phyloP scores from a whole-genome alignment of 805 yeast species.

The Starmerella kuoi region DNA sequence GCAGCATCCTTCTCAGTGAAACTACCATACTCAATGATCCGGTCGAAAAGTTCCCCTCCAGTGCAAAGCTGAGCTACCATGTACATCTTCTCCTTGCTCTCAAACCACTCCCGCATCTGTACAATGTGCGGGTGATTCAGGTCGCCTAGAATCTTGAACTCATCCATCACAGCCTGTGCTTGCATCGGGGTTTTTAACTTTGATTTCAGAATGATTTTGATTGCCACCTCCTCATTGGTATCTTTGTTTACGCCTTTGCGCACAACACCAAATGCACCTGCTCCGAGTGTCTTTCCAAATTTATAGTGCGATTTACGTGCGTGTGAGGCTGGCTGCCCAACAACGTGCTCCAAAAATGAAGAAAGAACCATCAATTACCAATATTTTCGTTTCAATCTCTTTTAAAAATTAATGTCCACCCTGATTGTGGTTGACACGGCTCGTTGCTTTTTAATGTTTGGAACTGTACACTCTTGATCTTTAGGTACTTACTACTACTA shows the following conservation, averaged over 20 bases:
- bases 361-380: slow-evolving; percentile 11
- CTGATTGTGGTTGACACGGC: too few species aligned
- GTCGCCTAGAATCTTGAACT: slow-evolving; percentile 53
- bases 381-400: background rate
- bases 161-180: slow-evolving; percentile 67
- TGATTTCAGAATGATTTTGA: slow-evolving; percentile 78
- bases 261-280: slow-evolving; percentile 91
- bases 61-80: slow-evolving; percentile 89
- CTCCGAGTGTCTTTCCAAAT: slow-evolving; percentile 79
- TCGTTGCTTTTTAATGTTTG: too few species aligned
- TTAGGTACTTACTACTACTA: too few species aligned
- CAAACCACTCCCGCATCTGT: slow-evolving; percentile 86
- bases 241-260: slow-evolving; percentile 49
- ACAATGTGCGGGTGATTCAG: slow-evolving; percentile 78
- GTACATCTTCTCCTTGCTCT: slow-evolving; percentile 80
- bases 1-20: slow-evolving; percentile 87
- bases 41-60: slow-evolving; percentile 90
- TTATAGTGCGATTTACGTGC: slow-evolving; percentile 55
- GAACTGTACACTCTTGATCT: too few species aligned
- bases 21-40: slow-evolving; percentile 67
- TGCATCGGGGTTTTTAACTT: slow-evolving; percentile 54
- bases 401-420: too few species aligned
- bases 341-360: slow-evolving; percentile 37
- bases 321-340: slow-evolving; percentile 65
- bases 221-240: slow-evolving; percentile 65